These are phyloP conservation scores for Saturnispora kantuleensis DNA, from an alignment of 805 yeast genomes.

Conservation along the genomic window DNA sequence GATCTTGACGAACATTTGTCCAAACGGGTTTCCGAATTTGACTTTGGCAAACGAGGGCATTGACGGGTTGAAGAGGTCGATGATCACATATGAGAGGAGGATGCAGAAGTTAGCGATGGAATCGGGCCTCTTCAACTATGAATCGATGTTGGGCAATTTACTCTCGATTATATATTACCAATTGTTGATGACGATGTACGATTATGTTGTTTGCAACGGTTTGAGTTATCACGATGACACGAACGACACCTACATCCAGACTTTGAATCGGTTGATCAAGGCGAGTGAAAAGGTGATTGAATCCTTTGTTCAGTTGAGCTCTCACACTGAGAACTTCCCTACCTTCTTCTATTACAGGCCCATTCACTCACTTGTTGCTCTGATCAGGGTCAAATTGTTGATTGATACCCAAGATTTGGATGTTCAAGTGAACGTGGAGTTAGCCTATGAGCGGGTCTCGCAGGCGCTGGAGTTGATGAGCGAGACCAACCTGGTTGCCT, in stretches of 20 bases:
- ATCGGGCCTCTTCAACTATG: constrained; percentile 28
- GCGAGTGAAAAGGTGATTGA: constrained; percentile 38
- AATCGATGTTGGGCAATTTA: constrained; percentile 30
- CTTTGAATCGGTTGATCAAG: constrained; percentile 33
- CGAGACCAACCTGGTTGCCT: constrained; percentile 24
- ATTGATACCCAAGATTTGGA: constrained; percentile 34
- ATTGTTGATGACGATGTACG: constrained; percentile 41
- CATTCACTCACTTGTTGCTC: constrained; percentile 39
- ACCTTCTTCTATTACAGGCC: constrained; percentile 46
- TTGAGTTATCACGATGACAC: constrained; percentile 22
- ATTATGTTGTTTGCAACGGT: constrained; percentile 38
- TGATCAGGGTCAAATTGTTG: constrained; percentile 37
- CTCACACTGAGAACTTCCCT: constrained; percentile 33
- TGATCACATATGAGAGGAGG: constrained; percentile 32
- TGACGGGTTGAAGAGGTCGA: constrained; percentile 20
- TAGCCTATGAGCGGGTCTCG: constrained; percentile 23
- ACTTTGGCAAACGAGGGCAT: constrained; percentile 3
- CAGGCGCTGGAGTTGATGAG: constrained; percentile 18
- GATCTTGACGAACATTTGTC: constrained; percentile 32
- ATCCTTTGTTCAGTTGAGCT: constrained; percentile 33
- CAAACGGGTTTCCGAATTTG: constrained; percentile 15
- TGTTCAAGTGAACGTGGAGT: constrained; percentile 26
- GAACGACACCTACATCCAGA: constrained; percentile 29
- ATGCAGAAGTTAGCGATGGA: constrained; percentile 33
- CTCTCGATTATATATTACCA: constrained; percentile 41